phyloP scores from a whole-genome alignment of 1,284 basidiomycete genomes.

The Leccinum fallax region DNA sequence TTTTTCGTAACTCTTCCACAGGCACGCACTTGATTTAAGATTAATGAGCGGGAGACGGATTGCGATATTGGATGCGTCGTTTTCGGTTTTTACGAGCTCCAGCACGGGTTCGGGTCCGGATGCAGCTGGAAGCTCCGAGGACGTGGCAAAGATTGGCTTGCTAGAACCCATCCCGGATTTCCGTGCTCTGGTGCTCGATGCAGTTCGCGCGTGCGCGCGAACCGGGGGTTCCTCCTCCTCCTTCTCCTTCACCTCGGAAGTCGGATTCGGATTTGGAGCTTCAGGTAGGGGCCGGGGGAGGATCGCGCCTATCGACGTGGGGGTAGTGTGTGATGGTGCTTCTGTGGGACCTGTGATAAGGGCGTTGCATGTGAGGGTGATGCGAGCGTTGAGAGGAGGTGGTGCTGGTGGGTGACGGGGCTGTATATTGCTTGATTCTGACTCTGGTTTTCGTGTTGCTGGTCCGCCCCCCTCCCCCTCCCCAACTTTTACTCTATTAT shows the following conservation, averaged over 20 bases:
- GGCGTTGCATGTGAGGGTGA: conserved; percentile 48
- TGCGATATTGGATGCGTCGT: conserved; percentile 67
- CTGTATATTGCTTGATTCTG: background rate
- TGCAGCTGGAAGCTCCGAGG: conserved; percentile 15
- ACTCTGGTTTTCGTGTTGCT: background rate
- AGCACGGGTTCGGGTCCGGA: conserved; percentile 16
- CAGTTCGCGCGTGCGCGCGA: conserved; percentile 29
- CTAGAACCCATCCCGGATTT: conserved; percentile 67
- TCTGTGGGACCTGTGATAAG: conserved; percentile 51
- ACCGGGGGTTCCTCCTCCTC: background rate
- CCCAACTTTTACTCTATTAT: background rate
- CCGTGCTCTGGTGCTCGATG: conserved; percentile 48
- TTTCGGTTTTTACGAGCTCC: conserved; percentile 48
- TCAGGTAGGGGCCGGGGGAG: conserved; percentile 6
- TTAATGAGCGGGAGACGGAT: conserved; percentile 67
- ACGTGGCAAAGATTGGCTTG: conserved; percentile 20
- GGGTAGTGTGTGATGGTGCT: conserved; percentile 58
- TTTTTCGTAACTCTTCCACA: conserved; percentile 24
- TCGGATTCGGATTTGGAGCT: conserved; percentile 2
- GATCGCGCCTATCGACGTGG: conserved; percentile 60
- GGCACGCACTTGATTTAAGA: conserved; percentile 79
- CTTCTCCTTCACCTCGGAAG: conserved; percentile 2
- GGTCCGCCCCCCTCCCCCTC: background rate
- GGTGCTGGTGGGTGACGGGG: conserved; percentile 12
- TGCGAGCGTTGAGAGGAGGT: conserved; percentile 29